Percentiles rank a stretch among this genome's conserved stretches.
Evolutionary conservation across 2,329 filamentous ascomycete genomes (phyloP).

Genomic region (Colletotrichum sansevieriae): DNA sequence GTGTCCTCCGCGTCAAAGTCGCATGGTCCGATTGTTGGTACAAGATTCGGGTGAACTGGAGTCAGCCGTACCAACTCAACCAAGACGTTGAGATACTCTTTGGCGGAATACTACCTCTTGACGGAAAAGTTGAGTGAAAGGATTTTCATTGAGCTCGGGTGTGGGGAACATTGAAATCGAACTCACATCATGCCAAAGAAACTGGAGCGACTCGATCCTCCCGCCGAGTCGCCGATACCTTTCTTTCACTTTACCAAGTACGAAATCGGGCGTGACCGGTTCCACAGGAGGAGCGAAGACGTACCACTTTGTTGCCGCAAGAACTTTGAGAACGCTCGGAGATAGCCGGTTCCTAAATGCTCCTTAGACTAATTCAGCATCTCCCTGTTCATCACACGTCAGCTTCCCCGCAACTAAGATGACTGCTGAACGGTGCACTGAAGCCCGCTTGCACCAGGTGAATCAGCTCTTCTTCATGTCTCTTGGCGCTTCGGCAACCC

Average conservation of each 20-base stretch:
- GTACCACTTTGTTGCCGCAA: slow-evolving; percentile 53
- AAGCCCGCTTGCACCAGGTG: slow-evolving; percentile 46
- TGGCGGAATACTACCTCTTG: neutral
- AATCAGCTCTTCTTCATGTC: slow-evolving; percentile 46
- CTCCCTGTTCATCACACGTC: slow-evolving; percentile 44
- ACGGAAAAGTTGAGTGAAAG: too few relatives aligned
- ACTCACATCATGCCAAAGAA: slow-evolving; percentile 53
- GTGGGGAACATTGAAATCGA: neutral
- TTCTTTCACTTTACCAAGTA: slow-evolving; percentile 49
- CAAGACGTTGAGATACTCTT: slow-evolving; percentile 19
- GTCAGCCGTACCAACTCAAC: slow-evolving; percentile 23
- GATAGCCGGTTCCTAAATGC: slow-evolving; percentile 48
- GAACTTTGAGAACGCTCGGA: slow-evolving; percentile 43
- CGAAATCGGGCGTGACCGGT: slow-evolving; percentile 46
- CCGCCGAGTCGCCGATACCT: slow-evolving; percentile 50
- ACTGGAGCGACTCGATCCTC: slow-evolving; percentile 51
- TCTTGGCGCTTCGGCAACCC: slow-evolving; percentile 43
- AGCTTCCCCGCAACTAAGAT: neutral
- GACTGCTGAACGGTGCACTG: slow-evolving; percentile 25
- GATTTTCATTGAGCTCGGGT: too few relatives aligned
- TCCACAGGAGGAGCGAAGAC: slow-evolving; percentile 47
- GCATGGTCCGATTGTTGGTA: slow-evolving; percentile 26
- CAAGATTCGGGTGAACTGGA: slow-evolving; percentile 8
- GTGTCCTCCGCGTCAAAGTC: slow-evolving; percentile 32
- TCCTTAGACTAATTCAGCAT: slow-evolving; percentile 52